A percentile compares a stretch with the other conserved stretches of the same genome.
phyloP scores from a whole-genome alignment of 495 filamentous ascomycete genomes.

The Penicillium antarcticum region DNA sequence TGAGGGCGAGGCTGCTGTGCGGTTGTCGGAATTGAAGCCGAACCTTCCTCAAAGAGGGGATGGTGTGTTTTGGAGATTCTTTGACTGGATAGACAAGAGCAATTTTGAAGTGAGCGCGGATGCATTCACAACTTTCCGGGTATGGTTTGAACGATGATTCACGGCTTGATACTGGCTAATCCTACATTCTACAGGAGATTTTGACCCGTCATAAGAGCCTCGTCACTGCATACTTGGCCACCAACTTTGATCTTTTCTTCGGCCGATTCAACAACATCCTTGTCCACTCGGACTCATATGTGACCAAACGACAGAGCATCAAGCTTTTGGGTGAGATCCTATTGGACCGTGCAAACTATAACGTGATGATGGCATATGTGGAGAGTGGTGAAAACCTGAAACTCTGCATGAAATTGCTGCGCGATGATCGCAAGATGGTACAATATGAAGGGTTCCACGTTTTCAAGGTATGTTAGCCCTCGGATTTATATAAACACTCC shows the following conservation, averaged over 20 bases:
- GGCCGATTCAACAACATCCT: constrained; percentile 82
- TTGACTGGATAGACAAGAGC: constrained; percentile 91
- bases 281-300: constrained; percentile 89
- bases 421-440: constrained; percentile 96
- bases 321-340: constrained; percentile 94
- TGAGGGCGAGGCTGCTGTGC: constrained; percentile 50
- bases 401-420: constrained; percentile 92
- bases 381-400: constrained; percentile 94
- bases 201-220: constrained; percentile 90
- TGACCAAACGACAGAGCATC: constrained; percentile 97
- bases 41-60: constrained; percentile 64
- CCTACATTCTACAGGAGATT: constrained; percentile 60
- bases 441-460: constrained; percentile 99
- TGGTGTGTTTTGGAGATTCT: constrained; percentile 97
- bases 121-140: constrained; percentile 94
- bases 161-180: not conserved
- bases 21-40: constrained; percentile 63
- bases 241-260: constrained; percentile 92
- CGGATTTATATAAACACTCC: not conserved
- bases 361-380: constrained; percentile 96
- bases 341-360: constrained; percentile 93
- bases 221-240: constrained; percentile 77
- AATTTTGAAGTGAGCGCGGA: constrained; percentile 97
- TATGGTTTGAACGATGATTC: constrained; percentile 30
- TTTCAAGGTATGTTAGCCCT: constrained; percentile 68